A percentile compares a stretch with the other conserved stretches of the same genome.
These are phyloP conservation scores for Saksenaea oblongispora DNA, from an alignment of 371 early-diverging fungal genomes.

Conservation along the genomic window DNA sequence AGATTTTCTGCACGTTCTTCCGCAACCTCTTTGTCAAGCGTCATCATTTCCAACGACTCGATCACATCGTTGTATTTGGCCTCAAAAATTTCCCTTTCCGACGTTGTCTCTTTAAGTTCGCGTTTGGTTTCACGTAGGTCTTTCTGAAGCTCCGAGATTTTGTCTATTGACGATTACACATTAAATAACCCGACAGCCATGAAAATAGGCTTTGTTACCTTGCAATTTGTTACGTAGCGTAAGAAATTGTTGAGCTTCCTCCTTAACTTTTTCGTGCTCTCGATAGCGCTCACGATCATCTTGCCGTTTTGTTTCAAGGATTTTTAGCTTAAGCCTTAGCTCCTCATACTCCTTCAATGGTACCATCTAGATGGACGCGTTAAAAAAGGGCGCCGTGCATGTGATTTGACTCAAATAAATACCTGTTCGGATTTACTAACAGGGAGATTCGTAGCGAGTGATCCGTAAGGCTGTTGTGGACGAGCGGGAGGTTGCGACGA, in stretches of 20 bases:
- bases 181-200: not conserved
- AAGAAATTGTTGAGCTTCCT: slow-evolving; percentile 74
- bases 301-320: slow-evolving; percentile 79
- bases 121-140: slow-evolving; percentile 69
- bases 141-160: slow-evolving; percentile 70
- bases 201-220: slow-evolving; percentile 22
- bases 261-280: slow-evolving; percentile 73
- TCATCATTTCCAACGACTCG: slow-evolving; percentile 82
- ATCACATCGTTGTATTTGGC: slow-evolving; percentile 68
- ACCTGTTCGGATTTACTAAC: slow-evolving; percentile 41
- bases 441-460: slow-evolving; percentile 31
- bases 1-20: slow-evolving; percentile 84
- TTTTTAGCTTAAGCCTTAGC: slow-evolving; percentile 75
- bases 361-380: slow-evolving; percentile 34
- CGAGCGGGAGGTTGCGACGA: slow-evolving; percentile 17
- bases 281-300: slow-evolving; percentile 78
- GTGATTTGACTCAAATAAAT: not conserved
- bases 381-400: not conserved
- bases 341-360: slow-evolving; percentile 80
- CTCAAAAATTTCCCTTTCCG: slow-evolving; percentile 69
- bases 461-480: slow-evolving; percentile 30
- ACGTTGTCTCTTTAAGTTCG: slow-evolving; percentile 52
- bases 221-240: slow-evolving; percentile 71
- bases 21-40: slow-evolving; percentile 91
- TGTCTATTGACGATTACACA: slow-evolving; percentile 33